phyloP scores from a whole-genome alignment of 495 filamentous ascomycete genomes.

The Pseudotulostoma volvatum region DNA sequence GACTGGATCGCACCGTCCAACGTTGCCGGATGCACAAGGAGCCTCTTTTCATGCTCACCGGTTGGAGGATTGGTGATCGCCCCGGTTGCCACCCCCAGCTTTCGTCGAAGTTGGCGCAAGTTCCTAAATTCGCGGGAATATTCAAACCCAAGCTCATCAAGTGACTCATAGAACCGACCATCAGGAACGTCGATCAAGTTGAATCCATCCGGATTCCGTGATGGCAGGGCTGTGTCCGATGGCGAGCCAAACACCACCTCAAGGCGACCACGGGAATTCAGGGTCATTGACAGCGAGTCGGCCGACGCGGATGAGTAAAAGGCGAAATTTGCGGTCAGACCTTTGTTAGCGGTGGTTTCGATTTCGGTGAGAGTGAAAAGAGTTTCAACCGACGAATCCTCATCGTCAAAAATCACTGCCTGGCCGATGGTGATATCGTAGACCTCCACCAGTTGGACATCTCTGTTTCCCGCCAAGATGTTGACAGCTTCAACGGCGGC shows the following conservation, averaged over 20 bases:
- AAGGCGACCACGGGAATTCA: not conserved
- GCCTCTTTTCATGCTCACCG: not conserved
- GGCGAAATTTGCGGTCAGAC: too few species aligned
- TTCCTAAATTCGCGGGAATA: conserved; percentile 18
- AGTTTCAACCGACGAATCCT: conserved; percentile 27
- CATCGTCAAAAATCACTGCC: conserved; percentile 37
- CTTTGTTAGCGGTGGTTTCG: too few species aligned
- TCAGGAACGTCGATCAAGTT: not conserved
- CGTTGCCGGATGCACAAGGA: conserved; percentile 20
- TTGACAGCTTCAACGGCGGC: conserved; percentile 38
- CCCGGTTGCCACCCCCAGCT: conserved; percentile 12
- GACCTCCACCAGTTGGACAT: conserved; percentile 18
- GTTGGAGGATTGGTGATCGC: conserved; percentile 1
- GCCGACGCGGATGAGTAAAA: too few species aligned
- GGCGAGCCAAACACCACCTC: not conserved
- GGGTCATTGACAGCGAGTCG: too few species aligned
- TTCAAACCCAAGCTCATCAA: conserved; percentile 15
- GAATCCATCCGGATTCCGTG: not conserved
- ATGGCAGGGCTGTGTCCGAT: not conserved
- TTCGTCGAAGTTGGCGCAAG: conserved; percentile 11
- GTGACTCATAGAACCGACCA: conserved; percentile 28
- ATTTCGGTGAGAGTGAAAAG: conserved; percentile 22
- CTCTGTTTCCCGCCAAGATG: conserved; percentile 2
- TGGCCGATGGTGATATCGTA: conserved; percentile 22
- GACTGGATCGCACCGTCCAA: conserved; percentile 28